Conservation (phyloP, 768 basidiomycete species). For the Agrocybe chaxingu region DNA sequence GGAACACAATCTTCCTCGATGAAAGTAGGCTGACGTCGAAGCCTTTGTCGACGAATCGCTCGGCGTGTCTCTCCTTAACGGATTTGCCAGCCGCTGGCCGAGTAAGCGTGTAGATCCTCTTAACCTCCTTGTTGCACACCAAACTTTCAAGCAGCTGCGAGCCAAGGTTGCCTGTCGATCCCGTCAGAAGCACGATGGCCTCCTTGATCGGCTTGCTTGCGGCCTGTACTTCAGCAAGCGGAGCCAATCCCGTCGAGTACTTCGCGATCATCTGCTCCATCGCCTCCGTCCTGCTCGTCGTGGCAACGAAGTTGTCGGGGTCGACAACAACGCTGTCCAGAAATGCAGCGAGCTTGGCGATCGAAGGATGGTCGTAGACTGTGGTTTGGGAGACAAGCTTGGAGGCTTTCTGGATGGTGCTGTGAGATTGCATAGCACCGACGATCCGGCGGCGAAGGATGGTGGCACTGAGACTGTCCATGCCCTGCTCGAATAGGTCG, state of each 20-base stretch:
- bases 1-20: conserved; percentile 27
- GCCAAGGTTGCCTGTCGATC: conserved; percentile 5
- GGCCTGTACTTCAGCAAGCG: background rate
- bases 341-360: conserved; percentile 15
- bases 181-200: background rate
- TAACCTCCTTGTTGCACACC: conserved; percentile 7
- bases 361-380: conserved; percentile 17
- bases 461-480: conserved; percentile 21
- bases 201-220: background rate
- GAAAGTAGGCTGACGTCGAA: conserved; percentile 25
- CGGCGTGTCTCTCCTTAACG: conserved; percentile 22
- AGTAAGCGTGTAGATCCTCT: conserved; percentile 30
- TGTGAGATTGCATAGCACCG: conserved; percentile 14
- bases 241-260: conserved; percentile 7
- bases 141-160: conserved; percentile 1
- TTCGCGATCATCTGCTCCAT: conserved; percentile 19
- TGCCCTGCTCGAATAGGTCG: conserved; percentile 19
- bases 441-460: conserved; percentile 19
- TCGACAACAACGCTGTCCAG: conserved; percentile 13
- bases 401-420: conserved; percentile 5
- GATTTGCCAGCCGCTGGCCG: conserved; percentile 15
- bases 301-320: conserved; percentile 6
- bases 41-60: conserved; percentile 28
- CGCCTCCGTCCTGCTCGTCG: conserved; percentile 10
- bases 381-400: conserved; percentile 14